Percentiles rank a stretch among this genome's conserved stretches.
phyloP scores from a whole-genome alignment of 805 yeast genomes.

The Debaryomyces hansenii region DNA sequence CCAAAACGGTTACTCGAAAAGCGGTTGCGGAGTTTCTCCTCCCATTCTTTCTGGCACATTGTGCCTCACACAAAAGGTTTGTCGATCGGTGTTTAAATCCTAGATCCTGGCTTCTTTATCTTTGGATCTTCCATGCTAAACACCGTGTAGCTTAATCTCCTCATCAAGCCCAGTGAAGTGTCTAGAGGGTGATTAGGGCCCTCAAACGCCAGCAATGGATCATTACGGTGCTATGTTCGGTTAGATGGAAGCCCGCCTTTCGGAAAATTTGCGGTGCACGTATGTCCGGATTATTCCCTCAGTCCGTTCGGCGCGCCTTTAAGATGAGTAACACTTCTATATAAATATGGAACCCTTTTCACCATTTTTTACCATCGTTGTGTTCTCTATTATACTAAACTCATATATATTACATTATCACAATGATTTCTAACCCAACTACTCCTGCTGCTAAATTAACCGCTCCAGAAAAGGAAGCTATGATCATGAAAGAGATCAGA shows the following conservation, averaged over 20 bases:
- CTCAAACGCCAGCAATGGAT: too few species aligned
- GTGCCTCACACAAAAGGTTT: too few species aligned
- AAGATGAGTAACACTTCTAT: neutral
- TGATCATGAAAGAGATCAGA: constrained; percentile 46
- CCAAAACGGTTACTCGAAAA: too few species aligned
- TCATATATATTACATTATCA: neutral
- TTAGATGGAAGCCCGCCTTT: neutral
- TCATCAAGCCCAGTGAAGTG: too few species aligned
- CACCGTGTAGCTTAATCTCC: too few species aligned
- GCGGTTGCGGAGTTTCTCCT: too few species aligned
- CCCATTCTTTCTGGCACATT: too few species aligned
- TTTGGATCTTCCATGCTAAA: too few species aligned
- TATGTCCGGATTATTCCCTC: neutral
- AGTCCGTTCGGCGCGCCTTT: neutral
- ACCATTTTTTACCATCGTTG: neutral
- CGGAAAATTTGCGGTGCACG: neutral
- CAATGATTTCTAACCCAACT: constrained; percentile 1
- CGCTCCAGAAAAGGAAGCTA: constrained; percentile 47
- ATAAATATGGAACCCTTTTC: neutral
- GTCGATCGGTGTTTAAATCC: too few species aligned
- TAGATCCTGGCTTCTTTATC: too few species aligned
- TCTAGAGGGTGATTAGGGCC: too few species aligned
- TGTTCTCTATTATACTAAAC: neutral
- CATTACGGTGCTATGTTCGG: neutral
- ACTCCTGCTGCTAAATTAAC: constrained; percentile 17